phyloP scores from a whole-genome alignment of 192 early-diverging fungal species.

The Coemansia sp. region DNA sequence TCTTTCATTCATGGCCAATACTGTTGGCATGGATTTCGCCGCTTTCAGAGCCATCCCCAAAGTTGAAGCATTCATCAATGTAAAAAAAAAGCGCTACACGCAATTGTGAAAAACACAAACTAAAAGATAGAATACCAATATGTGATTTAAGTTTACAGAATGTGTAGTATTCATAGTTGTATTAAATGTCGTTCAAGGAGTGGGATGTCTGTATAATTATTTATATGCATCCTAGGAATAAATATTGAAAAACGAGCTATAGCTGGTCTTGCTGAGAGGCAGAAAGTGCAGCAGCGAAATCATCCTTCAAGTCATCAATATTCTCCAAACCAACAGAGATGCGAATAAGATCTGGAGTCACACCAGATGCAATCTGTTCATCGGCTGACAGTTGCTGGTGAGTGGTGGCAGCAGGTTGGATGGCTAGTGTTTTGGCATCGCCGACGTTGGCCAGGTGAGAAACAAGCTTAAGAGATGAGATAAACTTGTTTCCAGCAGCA shows the following conservation, averaged over 20 bases:
- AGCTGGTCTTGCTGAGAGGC: constrained; percentile 8
- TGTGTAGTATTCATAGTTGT: too few species aligned
- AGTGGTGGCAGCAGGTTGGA: constrained; percentile 82
- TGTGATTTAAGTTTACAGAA: too few species aligned
- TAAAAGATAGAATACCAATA: too few species aligned
- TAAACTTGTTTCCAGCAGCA: constrained; percentile 65
- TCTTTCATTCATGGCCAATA: too few species aligned
- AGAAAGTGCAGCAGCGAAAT: constrained; percentile 61
- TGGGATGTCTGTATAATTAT: not conserved
- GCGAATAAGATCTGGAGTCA: constrained; percentile 78
- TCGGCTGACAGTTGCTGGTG: constrained; percentile 84
- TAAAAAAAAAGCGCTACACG: too few species aligned
- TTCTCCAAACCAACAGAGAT: constrained; percentile 86
- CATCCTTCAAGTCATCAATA: constrained; percentile 69
- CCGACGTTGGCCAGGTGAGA: constrained; percentile 97
- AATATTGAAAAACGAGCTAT: not conserved
- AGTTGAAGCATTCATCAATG: too few species aligned
- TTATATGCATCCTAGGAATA: not conserved
- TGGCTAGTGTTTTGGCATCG: constrained; percentile 85
- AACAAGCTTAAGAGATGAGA: constrained; percentile 75
- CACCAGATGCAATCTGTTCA: constrained; percentile 77
- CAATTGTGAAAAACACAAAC: too few species aligned
- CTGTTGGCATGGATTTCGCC: too few species aligned
- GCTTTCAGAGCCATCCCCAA: too few species aligned
- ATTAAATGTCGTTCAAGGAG: too few species aligned